Evolutionary conservation across 1,284 basidiomycete genomes (phyloP).

Genomic region (Heterobasidion annosum): DNA sequence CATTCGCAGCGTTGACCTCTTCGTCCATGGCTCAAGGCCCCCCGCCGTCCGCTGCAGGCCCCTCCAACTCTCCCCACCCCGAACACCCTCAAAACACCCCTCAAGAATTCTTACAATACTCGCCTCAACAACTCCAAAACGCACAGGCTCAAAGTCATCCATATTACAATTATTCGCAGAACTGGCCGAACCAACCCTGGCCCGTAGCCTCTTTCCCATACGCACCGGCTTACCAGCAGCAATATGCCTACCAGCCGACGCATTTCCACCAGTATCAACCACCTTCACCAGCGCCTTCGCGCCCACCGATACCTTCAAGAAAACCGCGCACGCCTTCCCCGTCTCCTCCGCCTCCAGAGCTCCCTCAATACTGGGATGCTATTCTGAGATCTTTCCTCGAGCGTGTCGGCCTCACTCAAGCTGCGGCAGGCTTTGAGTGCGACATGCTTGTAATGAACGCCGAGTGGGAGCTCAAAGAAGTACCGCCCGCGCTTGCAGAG

Average conservation of each 20-base stretch:
- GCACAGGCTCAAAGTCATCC: conserved; percentile 4
- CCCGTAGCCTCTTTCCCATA: conserved; percentile 9
- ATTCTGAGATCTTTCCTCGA: conserved; percentile 45
- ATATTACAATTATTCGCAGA: conserved; percentile 18
- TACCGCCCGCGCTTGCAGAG: conserved; percentile 45
- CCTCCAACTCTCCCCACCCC: conserved; percentile 10
- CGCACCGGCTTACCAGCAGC: conserved; percentile 10
- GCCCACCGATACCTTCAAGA: background rate
- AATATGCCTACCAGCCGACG: conserved; percentile 4
- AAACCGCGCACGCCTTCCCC: conserved; percentile 16
- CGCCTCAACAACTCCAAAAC: background rate
- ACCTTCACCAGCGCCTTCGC: background rate
- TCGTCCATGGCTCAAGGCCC: conserved; percentile 16
- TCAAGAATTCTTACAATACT: background rate
- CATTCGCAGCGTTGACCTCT: background rate
- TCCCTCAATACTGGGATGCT: conserved; percentile 54
- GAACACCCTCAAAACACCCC: background rate
- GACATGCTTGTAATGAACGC: conserved; percentile 64
- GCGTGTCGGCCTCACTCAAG: conserved; percentile 49
- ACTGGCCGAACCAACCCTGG: conserved; percentile 19
- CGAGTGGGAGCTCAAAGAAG: conserved; percentile 48
- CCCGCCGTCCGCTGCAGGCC: conserved; percentile 20
- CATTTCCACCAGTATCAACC: conserved; percentile 9
- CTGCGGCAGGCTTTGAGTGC: conserved; percentile 52
- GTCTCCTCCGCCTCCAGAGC: conserved; percentile 30